Base-by-base conservation (phyloP, 1,139 yeast genomes). In the Kodamaea ohmeri region DNA sequence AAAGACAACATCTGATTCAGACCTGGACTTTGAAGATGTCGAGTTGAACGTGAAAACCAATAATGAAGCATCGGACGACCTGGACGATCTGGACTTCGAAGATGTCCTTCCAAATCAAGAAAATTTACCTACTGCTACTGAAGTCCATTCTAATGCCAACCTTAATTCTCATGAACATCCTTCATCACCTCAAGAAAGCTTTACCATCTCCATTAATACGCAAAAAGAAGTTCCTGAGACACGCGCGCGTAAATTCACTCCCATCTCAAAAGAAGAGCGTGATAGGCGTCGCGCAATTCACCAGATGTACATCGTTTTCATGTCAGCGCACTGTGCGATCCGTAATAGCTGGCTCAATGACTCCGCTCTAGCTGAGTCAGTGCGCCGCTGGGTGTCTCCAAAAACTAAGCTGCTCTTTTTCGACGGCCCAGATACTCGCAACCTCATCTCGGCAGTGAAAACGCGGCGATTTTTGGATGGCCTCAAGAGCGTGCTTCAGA, bases 291-390 rank as follows among this genome's bases (percentile, higher is more conserved):
- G 65, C 34, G 46, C 57, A 0, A 60, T 80, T n/a, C 97, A 90
- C 56, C 73, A 78, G 59, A 51, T 73, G 41, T 76, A 78, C 46
- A 49, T 90, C 3, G 63, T 76, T 12, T 55, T 75, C 32, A 73
- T 86, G 73, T 55, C 84, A 22, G 58, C 72, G 3, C 95, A 85
- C 56, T 94, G 88, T 0, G 67, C 70, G 1, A 49, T 77, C 1
- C 67, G 95, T 13, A 90, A 88, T 55, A 50, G 61, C n/a, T 88
- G 96, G 95, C 75, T 89, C 44, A 79, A 78, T 45, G 77, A 80
- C 49, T 50, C 56, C 3, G 51, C 53, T 2, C 53, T 86, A 2
- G 64, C 69, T 33, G 43, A 49, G 13, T 47, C 52, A 13, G 52
- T 28, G 9, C 59, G 67, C 25, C 59, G 58, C n/a, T 49, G 70